Conservation (phyloP, 176 grass and related monocot genomes). For the Elymus sibiricus region DNA sequence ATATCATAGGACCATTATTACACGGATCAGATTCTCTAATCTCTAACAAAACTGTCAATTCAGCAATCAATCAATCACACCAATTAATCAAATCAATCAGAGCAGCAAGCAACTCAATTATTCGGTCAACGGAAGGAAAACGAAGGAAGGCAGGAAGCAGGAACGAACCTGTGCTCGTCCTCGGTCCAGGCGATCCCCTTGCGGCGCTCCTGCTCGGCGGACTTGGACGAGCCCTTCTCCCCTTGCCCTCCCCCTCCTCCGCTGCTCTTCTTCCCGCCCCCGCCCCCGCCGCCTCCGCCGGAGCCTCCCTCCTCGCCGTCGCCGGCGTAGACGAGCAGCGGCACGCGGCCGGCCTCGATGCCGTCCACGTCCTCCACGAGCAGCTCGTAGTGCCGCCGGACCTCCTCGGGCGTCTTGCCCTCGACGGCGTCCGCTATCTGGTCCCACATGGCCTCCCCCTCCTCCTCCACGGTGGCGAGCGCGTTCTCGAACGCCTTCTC, state of each 20-base stretch:
- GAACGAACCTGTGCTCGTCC: slow-evolving; percentile 84
- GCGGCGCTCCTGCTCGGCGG: slow-evolving; percentile 77
- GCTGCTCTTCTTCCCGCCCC: not conserved
- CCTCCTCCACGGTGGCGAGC: slow-evolving; percentile 42
- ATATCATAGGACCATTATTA: not conserved
- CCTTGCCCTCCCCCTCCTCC: slow-evolving; percentile 28
- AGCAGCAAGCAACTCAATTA: not conserved
- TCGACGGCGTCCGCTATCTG: slow-evolving; percentile 53
- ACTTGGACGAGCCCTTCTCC: slow-evolving; percentile 57
- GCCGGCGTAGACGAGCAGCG: slow-evolving; percentile 55
- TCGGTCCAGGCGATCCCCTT: slow-evolving; percentile 99
- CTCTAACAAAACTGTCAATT: slow-evolving; percentile 27
- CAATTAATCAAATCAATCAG: not conserved
- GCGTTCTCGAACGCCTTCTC: slow-evolving; percentile 92
- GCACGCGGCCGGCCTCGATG: slow-evolving; percentile 78
- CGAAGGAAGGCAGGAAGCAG: not conserved
- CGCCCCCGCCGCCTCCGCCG: slow-evolving; percentile 9
- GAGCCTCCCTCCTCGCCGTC: slow-evolving; percentile 40
- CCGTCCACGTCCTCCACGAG: slow-evolving; percentile 69
- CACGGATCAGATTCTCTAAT: not conserved
- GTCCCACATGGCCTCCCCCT: slow-evolving; percentile 54
- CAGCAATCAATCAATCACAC: not conserved
- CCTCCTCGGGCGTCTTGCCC: slow-evolving; percentile 64
- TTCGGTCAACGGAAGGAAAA: not conserved
- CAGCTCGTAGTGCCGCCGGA: slow-evolving; percentile 76